Conservation (phyloP, 257 asterid species). For the Solanum etuberosum region DNA sequence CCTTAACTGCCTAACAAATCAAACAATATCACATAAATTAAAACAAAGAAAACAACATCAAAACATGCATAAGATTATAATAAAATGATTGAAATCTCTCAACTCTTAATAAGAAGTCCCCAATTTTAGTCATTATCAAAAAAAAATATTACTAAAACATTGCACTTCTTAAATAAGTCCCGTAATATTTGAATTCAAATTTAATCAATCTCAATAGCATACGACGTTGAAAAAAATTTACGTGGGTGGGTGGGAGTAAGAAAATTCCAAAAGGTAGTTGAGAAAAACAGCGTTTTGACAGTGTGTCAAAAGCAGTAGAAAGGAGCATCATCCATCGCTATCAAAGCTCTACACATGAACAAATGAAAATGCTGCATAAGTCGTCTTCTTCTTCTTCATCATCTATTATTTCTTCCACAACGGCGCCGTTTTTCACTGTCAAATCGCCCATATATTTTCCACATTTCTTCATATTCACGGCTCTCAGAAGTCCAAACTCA, state of each 20-base stretch:
- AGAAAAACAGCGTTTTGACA: background rate
- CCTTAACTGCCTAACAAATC: no score
- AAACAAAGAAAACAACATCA: no score
- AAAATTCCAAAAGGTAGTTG: background rate
- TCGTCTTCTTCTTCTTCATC: background rate
- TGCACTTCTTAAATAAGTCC: no score
- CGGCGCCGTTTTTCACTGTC: background rate
- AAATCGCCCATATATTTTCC: background rate
- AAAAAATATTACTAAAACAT: no score
- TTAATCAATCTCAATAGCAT: no score
- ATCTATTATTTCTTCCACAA: background rate
- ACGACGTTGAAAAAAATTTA: no score
- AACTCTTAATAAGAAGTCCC: no score
- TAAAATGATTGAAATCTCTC: no score
- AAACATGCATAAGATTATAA: no score
- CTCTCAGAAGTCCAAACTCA: background rate
- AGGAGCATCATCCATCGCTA: background rate
- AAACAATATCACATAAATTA: no score
- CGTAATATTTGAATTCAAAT: fast-evolving
- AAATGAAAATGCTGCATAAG: background rate
- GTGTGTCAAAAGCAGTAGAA: background rate
- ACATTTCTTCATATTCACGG: background rate
- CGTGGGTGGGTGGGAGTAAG: background rate
- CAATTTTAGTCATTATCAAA: no score
- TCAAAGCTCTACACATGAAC: background rate